phyloP scores from a whole-genome alignment of 768 basidiomycete genomes.

The Fistulinella prunicolor region DNA sequence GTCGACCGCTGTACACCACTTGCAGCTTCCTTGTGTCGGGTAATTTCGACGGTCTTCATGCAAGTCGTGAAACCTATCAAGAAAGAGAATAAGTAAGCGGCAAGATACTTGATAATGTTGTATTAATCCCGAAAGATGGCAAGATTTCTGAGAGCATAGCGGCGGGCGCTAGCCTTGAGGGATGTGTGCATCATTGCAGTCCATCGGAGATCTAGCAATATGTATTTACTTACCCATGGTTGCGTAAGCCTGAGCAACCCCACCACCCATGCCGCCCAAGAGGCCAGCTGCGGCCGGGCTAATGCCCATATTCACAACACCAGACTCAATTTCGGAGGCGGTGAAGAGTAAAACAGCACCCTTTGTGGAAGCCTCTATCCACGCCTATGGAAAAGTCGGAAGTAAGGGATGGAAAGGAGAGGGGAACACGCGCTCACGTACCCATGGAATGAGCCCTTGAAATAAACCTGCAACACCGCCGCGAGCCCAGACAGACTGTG shows the following conservation, averaged over 20 bases:
- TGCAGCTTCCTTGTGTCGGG: constrained; percentile 88
- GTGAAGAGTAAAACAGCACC: constrained; percentile 95
- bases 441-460: constrained; percentile 99
- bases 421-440: constrained; percentile 35
- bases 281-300: constrained; percentile 83
- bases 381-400: constrained; percentile 58
- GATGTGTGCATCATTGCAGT: constrained; percentile 16
- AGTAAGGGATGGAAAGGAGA: not conserved
- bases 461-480: constrained; percentile 90
- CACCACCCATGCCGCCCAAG: constrained; percentile 96
- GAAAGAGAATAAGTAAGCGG: constrained; percentile 9
- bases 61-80: constrained; percentile 90
- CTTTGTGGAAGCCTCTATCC: constrained; percentile 99
- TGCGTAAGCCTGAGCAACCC: constrained; percentile 96
- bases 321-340: constrained; percentile 89
- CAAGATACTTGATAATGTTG: not conserved
- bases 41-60: constrained; percentile 99
- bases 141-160: constrained; percentile 14
- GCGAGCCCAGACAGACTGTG: constrained; percentile 84
- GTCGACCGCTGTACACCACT: constrained; percentile 86
- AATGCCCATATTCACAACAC: constrained; percentile 60
- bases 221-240: constrained; percentile 85
- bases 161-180: constrained; percentile 19
- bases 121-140: constrained; percentile 14
- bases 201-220: constrained; percentile 1